Percentiles rank a stretch among this genome's conserved stretches.
Evolutionary conservation across 225 moss, liverwort and hornwort species (phyloP).

Genomic region (Physcomitrellopsis africana): DNA sequence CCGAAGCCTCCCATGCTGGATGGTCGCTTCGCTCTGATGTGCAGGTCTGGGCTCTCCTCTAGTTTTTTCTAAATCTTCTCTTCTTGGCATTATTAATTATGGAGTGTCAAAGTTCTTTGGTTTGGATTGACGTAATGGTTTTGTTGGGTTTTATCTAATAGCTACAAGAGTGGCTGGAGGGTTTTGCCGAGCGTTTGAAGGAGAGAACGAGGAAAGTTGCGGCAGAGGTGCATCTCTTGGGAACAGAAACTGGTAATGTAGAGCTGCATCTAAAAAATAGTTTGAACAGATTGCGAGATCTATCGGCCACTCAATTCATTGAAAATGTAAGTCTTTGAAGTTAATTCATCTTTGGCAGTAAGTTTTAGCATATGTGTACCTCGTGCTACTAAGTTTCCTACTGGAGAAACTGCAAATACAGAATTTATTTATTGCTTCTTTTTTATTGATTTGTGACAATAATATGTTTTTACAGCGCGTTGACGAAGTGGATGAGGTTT

Average conservation of each 20-base stretch:
- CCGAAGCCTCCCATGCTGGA: conserved; percentile 25
- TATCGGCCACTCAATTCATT: conserved; percentile 87
- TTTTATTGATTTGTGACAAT: conserved; percentile 28
- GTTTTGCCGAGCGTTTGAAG: conserved; percentile 72
- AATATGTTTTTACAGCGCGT: conserved; percentile 72
- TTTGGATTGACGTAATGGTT: background rate
- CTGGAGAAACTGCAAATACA: background rate
- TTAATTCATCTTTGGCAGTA: background rate
- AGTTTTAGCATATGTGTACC: background rate
- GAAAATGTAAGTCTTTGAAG: conserved; percentile 71
- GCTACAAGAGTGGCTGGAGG: conserved; percentile 88
- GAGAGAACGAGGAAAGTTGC: conserved; percentile 67
- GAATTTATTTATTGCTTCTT: background rate
- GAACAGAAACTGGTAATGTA: conserved; percentile 63
- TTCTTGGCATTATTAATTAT: background rate
- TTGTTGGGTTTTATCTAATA: conserved; percentile 27
- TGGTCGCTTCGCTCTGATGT: conserved; percentile 29
- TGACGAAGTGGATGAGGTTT: conserved; percentile 90
- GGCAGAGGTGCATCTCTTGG: conserved; percentile 68
- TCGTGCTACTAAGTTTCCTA: conserved; percentile 3
- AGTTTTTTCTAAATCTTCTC: no score
- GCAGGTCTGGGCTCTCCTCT: conserved; percentile 5
- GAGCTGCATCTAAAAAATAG: conserved; percentile 82
- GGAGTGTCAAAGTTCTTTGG: background rate
- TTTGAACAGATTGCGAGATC: conserved; percentile 82